These are phyloP conservation scores for Eucalyptus polybractea DNA, from an alignment of 345 rosid species.

Conservation along the genomic window DNA sequence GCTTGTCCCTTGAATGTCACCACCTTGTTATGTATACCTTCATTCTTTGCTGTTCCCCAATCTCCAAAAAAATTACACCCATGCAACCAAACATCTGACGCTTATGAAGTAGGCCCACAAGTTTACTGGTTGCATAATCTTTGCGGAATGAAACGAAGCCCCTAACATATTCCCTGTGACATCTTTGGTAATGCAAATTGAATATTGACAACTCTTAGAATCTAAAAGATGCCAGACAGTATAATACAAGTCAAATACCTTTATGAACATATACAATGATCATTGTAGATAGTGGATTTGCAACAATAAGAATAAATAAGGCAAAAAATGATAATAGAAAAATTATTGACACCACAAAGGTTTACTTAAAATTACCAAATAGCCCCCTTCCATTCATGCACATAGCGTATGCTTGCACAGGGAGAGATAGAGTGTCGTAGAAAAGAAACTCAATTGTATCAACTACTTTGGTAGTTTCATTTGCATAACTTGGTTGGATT, in stretches of 20 bases:
- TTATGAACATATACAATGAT: neutral
- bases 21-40: too few species aligned
- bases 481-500: neutral
- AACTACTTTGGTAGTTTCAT: neutral
- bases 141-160: too few species aligned
- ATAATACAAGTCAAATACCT: neutral
- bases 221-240: neutral
- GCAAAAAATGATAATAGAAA: too few species aligned
- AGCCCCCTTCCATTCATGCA: neutral
- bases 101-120: too few species aligned
- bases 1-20: fast-evolving
- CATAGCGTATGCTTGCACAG: fast-evolving
- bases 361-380: too few species aligned
- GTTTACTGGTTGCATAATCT: too few species aligned
- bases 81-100: too few species aligned
- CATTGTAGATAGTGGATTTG: neutral
- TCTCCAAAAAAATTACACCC: too few species aligned
- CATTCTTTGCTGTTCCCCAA: fast-evolving
- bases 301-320: neutral
- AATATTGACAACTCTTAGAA: too few species aligned
- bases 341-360: neutral
- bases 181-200: too few species aligned
- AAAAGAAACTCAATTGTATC: neutral
- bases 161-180: too few species aligned
- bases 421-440: neutral